Evolutionary conservation across 345 rosid genomes (phyloP).

Genomic region (Rhodomyrtus tomentosa): DNA sequence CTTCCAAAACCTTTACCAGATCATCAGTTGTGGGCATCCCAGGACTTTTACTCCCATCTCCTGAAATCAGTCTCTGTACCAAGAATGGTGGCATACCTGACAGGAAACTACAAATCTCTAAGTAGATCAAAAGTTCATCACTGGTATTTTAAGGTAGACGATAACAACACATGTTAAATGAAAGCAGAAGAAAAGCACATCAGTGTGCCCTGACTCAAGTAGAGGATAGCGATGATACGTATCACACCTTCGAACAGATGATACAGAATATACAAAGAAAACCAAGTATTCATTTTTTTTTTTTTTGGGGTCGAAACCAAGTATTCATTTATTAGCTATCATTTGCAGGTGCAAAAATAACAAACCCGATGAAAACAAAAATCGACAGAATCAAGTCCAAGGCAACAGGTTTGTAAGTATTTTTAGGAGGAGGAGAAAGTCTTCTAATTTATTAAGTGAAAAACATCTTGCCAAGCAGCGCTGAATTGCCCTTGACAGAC

Average conservation of each 20-base stretch:
- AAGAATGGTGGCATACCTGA: slow-evolving; percentile 43
- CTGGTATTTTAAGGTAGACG: not conserved
- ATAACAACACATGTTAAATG: not conserved
- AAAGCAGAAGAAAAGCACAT: not conserved
- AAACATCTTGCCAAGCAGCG: not conserved
- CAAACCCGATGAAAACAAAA: not conserved
- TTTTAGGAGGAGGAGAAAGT: not conserved
- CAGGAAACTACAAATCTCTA: not conserved
- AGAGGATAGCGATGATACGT: not conserved
- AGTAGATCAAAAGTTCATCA: not conserved
- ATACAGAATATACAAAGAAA: not conserved
- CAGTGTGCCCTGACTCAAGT: not conserved
- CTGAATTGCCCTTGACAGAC: not conserved
- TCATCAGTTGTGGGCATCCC: slow-evolving; percentile 57
- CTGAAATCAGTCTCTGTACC: slow-evolving; percentile 10
- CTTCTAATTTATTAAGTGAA: not conserved
- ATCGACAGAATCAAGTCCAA: not conserved
- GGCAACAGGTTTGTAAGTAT: not conserved
- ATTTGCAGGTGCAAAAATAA: not conserved
- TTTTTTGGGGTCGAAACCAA: too few relatives aligned
- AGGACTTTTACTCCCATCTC: slow-evolving; percentile 15
- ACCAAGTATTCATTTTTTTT: not conserved
- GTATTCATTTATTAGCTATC: not conserved
- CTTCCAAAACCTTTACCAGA: slow-evolving; percentile 44
- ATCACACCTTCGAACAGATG: not conserved